Evolutionary conservation across 1,139 yeast species (phyloP).

Genomic region (Pichia cactophila): DNA sequence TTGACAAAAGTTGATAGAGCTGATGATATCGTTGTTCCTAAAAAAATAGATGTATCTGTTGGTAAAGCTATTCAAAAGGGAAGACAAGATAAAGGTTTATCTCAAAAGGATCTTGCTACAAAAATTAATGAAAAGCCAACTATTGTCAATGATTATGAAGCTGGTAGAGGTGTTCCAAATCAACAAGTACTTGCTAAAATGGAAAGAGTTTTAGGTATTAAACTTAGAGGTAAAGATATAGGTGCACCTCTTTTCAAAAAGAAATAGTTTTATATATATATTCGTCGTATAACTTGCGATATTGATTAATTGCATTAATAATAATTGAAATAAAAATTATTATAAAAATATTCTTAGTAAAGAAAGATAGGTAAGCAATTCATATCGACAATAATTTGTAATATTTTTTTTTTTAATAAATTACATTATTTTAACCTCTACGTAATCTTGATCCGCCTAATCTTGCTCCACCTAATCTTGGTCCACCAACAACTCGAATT

Average conservation of each 20-base stretch:
- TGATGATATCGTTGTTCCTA: constrained; percentile 89
- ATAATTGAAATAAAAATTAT: no score
- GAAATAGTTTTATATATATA: constrained; percentile 34
- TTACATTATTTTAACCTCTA: no score
- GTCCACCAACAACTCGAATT: background rate
- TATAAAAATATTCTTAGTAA: no score
- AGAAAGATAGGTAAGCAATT: no score
- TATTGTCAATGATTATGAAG: constrained; percentile 92
- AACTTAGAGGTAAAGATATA: constrained; percentile 91
- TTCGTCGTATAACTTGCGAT: no score
- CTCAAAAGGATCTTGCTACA: constrained; percentile 95
- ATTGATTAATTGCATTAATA: no score
- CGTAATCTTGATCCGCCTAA: background rate
- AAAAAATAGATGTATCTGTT: constrained; percentile 74
- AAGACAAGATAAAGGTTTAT: constrained; percentile 79
- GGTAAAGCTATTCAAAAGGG: constrained; percentile 85
- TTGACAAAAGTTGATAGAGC: constrained; percentile 88
- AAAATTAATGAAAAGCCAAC: constrained; percentile 93
- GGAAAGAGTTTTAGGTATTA: constrained; percentile 91
- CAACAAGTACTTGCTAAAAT: constrained; percentile 89
- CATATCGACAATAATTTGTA: no score
- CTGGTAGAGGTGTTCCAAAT: constrained; percentile 94
- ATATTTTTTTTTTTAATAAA: no score
- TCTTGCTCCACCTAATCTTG: background rate
- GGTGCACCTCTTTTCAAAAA: constrained; percentile 83